Evolutionary conservation across 192 early-diverging fungal genomes (phyloP).

Genomic region (Linnemannia elongata): DNA sequence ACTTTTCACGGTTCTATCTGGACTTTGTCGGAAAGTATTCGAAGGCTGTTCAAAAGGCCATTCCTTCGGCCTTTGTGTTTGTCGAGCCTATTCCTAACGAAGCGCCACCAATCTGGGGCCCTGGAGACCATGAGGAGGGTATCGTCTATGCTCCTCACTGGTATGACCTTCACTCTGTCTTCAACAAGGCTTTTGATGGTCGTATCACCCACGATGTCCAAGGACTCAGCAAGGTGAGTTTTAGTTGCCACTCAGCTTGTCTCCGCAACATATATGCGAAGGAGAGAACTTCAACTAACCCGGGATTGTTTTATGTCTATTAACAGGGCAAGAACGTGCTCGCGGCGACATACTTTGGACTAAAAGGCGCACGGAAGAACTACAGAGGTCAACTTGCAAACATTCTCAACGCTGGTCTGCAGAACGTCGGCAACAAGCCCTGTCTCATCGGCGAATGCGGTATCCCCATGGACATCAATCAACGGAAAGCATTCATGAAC

Average conservation of each 20-base stretch:
- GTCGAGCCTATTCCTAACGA: constrained; percentile 90
- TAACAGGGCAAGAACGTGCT: constrained; percentile 79
- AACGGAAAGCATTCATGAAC: constrained; percentile 75
- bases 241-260: background rate
- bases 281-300: constrained; percentile 1
- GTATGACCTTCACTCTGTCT: constrained; percentile 87
- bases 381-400: constrained; percentile 81
- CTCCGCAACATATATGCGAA: background rate
- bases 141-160: constrained; percentile 88
- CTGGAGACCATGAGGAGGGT: constrained; percentile 65
- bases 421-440: constrained; percentile 74
- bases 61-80: constrained; percentile 70
- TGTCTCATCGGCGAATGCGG: constrained; percentile 85
- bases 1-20: constrained; percentile 79
- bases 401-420: constrained; percentile 69
- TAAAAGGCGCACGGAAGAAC: constrained; percentile 80
- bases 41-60: constrained; percentile 69
- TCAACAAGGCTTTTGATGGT: constrained; percentile 79
- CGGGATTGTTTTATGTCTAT: background rate
- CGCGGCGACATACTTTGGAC: constrained; percentile 83
- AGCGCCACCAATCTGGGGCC: constrained; percentile 60
- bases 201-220: constrained; percentile 88
- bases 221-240: constrained; percentile 71
- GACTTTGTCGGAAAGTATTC: constrained; percentile 80
- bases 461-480: constrained; percentile 91